These are phyloP conservation scores for Jaenimonas drosophilae DNA, from an alignment of 208 protist genomes.

Conservation along the genomic window DNA sequence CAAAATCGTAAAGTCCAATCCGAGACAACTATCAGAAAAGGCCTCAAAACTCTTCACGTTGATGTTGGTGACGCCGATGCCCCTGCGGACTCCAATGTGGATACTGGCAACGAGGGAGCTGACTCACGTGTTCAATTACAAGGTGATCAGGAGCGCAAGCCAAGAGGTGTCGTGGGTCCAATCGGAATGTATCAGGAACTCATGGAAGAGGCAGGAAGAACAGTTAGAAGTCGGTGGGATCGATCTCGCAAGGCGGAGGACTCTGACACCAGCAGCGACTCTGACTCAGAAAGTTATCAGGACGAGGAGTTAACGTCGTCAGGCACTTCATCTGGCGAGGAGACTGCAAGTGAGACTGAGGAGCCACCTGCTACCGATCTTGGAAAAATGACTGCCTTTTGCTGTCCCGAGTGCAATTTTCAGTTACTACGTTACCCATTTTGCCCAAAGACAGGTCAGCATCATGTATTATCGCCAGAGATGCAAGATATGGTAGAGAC, in stretches of 20 bases:
- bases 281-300: constrained; percentile 6
- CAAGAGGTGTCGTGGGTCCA: constrained; percentile 41
- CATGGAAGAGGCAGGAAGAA: constrained; percentile 82
- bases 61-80: constrained; percentile 12
- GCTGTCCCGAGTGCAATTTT: constrained; percentile 59
- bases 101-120: background rate
- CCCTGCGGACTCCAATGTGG: background rate
- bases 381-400: constrained; percentile 25
- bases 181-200: constrained; percentile 87
- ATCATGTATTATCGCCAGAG: constrained; percentile 55
- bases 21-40: constrained; percentile 68
- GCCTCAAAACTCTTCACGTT: constrained; percentile 65
- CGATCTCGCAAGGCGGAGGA: constrained; percentile 13
- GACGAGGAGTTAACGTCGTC: background rate
- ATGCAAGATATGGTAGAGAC: constrained; percentile 60
- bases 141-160: constrained; percentile 11
- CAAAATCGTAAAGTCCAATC: constrained; percentile 42
- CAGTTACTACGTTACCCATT: constrained; percentile 74
- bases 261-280: constrained; percentile 10
- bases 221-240: constrained; percentile 77
- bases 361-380: constrained; percentile 11
- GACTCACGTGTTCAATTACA: background rate
- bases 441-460: constrained; percentile 80
- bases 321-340: too few species aligned
- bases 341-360: constrained; percentile 2